phyloP scores from a whole-genome alignment of 345 rosid genomes.

The Kernera saxatilis region DNA sequence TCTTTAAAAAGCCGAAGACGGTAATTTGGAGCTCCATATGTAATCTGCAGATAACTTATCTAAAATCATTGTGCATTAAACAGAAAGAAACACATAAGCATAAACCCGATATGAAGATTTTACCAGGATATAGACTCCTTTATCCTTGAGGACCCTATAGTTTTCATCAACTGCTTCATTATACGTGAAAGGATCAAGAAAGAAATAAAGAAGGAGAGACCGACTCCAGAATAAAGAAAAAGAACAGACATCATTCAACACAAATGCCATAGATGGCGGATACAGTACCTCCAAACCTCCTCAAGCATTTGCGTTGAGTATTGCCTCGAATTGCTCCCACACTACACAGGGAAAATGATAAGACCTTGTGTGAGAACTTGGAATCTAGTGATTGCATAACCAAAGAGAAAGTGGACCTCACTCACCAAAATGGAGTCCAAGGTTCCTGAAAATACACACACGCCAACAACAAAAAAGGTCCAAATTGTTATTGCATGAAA shows the following conservation, averaged over 20 bases:
- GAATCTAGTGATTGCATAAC: background rate
- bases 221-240: background rate
- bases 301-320: conserved; percentile 67
- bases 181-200: conserved; percentile 69
- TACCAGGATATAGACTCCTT: conserved; percentile 87
- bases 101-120: background rate
- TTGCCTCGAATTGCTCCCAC: conserved; percentile 67
- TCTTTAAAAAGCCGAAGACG: conserved; percentile 55
- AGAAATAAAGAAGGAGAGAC: conserved; percentile 29
- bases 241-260: conserved; percentile 5
- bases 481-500: background rate
- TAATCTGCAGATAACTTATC: conserved; percentile 44
- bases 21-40: conserved; percentile 81
- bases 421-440: conserved; percentile 90
- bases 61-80: background rate
- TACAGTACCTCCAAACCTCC: conserved; percentile 74
- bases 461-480: background rate
- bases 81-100: background rate
- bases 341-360: conserved; percentile 36
- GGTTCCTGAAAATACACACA: conserved; percentile 53
- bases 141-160: conserved; percentile 97
- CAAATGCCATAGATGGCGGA: background rate
- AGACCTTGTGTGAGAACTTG: background rate
- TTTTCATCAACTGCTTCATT: conserved; percentile 89
- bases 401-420: background rate